A percentile compares a stretch with the other conserved stretches of the same genome.
Evolutionary conservation across 169 alveolate species (phyloP).

Genomic region (Plasmodium cynomolgi): DNA sequence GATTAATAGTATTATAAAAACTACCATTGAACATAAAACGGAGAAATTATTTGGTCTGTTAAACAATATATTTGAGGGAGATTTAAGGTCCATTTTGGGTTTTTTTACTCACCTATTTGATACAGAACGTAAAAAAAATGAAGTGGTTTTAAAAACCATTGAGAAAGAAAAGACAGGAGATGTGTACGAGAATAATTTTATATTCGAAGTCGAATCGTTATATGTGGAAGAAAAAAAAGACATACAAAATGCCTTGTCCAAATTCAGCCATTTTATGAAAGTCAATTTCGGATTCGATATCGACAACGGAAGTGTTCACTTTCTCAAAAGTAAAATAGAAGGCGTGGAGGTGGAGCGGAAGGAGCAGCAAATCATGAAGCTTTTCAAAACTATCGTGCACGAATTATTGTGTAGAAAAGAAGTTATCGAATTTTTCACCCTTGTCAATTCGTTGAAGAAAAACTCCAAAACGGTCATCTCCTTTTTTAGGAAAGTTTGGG

Average conservation of each 20-base stretch:
- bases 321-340: not conserved
- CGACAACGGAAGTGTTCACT: not conserved
- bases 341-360: not conserved
- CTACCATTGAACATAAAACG: constrained; percentile 20
- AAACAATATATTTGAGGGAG: constrained; percentile 1
- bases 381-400: constrained; percentile 4
- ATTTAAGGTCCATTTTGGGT: constrained; percentile 11
- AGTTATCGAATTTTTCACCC: not conserved
- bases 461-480: not conserved
- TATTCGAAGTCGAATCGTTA: constrained; percentile 17
- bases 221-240: constrained; percentile 2
- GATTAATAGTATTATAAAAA: not conserved
- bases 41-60: not conserved
- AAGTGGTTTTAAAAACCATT: not conserved
- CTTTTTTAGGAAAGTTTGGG: not conserved
- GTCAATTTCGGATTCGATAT: not conserved
- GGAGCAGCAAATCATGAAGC: not conserved
- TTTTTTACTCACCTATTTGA: constrained; percentile 13
- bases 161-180: not conserved
- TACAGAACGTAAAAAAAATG: not conserved
- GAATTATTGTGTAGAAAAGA: constrained; percentile 22
- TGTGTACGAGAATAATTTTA: not conserved
- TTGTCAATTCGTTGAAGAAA: not conserved
- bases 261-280: constrained; percentile 1
- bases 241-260: constrained; percentile 1